phyloP scores from a whole-genome alignment of 495 filamentous ascomycete genomes.

The Hypomontagnella monticulosa region DNA sequence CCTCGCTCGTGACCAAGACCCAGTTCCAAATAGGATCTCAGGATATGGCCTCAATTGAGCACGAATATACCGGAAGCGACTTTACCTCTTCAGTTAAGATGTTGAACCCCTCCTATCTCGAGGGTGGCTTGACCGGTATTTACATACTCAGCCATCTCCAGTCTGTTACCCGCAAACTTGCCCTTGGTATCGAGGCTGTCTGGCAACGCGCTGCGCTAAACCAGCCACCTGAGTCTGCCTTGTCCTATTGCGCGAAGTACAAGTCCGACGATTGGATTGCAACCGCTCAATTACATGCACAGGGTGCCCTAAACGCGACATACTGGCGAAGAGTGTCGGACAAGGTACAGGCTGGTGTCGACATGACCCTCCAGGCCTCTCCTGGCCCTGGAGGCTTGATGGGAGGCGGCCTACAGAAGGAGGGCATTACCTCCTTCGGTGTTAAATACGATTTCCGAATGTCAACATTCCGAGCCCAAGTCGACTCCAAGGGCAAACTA shows the following conservation, averaged over 20 bases:
- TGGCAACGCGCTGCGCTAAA: conserved; percentile 86
- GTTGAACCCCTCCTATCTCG: conserved; percentile 90
- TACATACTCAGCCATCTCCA: conserved; percentile 96
- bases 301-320: conserved; percentile 86
- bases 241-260: conserved; percentile 91
- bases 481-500: conserved; percentile 93
- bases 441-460: conserved; percentile 98
- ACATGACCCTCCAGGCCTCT: conserved; percentile 86
- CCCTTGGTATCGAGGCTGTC: conserved; percentile 89
- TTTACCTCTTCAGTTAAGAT: conserved; percentile 91
- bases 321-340: conserved; percentile 97
- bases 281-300: conserved; percentile 82
- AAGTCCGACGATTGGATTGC: conserved; percentile 91
- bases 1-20: conserved; percentile 80
- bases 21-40: conserved; percentile 78
- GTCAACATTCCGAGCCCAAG: conserved; percentile 92
- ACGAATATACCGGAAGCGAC: conserved; percentile 91
- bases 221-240: conserved; percentile 80
- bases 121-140: conserved; percentile 92
- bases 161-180: conserved; percentile 84
- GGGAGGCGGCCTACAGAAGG: conserved; percentile 77
- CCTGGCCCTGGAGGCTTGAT: conserved; percentile 70
- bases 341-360: conserved; percentile 93
- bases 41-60: conserved; percentile 87
- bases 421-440: conserved; percentile 89